These are phyloP conservation scores for Penicillium simplicissimum DNA, from an alignment of 495 filamentous ascomycete genomes.

Conservation along the genomic window DNA sequence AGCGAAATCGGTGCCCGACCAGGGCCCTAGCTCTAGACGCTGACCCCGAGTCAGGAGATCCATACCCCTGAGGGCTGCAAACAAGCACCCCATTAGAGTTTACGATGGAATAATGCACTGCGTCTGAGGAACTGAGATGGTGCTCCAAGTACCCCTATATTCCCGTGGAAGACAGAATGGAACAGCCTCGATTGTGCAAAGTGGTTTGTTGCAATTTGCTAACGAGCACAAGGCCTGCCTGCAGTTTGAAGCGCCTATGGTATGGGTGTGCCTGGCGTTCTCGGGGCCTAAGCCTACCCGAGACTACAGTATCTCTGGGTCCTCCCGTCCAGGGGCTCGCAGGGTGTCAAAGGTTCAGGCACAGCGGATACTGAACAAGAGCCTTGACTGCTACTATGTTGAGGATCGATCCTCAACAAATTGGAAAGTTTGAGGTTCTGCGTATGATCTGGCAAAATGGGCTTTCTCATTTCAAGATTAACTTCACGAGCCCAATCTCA, in stretches of 20 bases:
- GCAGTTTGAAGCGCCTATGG: background rate
- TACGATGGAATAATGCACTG: conserved; percentile 21
- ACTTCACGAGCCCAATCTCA: too few relatives aligned
- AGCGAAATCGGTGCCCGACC: background rate
- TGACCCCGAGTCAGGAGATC: conserved; percentile 9
- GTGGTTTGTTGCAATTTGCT: background rate
- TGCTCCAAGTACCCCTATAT: background rate
- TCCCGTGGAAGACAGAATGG: background rate
- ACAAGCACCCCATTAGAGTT: conserved; percentile 17
- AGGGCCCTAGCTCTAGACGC: background rate
- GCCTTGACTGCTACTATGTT: background rate
- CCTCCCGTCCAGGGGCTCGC: conserved; percentile 10
- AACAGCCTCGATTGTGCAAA: background rate
- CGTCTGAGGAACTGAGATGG: background rate
- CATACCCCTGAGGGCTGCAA: conserved; percentile 6
- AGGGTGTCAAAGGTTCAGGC: background rate
- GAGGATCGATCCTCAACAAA: too few relatives aligned
- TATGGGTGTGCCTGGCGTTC: background rate
- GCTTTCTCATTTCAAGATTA: too few relatives aligned
- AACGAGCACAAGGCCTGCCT: background rate
- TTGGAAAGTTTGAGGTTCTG: too few relatives aligned
- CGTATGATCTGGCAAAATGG: too few relatives aligned
- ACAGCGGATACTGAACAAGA: background rate
- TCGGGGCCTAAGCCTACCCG: conserved; percentile 16
- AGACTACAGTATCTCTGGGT: conserved; percentile 9